phyloP scores from a whole-genome alignment of 148 eudicot species.

The Linanthus parryae region DNA sequence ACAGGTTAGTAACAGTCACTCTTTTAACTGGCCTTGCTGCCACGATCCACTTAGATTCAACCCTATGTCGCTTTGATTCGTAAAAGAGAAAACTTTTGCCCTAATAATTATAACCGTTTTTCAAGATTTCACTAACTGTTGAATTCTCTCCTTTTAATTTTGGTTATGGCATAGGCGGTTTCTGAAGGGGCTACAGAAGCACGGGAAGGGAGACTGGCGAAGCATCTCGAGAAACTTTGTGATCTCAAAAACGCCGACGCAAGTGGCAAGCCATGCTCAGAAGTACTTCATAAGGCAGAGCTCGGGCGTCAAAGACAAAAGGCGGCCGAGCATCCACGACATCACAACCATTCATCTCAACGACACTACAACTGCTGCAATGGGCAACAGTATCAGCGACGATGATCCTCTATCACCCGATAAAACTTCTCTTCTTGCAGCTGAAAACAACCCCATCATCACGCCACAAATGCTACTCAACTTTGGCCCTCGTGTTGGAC shows the following conservation, averaged over 20 bases:
- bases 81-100: not conserved
- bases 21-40: not conserved
- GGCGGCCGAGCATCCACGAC: conserved; percentile 91
- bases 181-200: conserved; percentile 71
- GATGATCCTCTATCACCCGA: conserved; percentile 11
- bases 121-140: not conserved
- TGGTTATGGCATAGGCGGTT: conserved; percentile 43
- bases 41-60: not conserved
- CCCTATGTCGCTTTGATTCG: not conserved
- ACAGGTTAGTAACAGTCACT: conserved; percentile 39
- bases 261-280: conserved; percentile 99
- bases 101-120: not conserved
- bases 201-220: conserved; percentile 97
- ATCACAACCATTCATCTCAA: conserved; percentile 64
- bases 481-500: conserved; percentile 29
- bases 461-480: conserved; percentile 35
- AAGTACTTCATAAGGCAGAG: conserved; percentile 78
- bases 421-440: conserved; percentile 17
- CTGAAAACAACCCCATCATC: conserved; percentile 15
- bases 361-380: not conserved
- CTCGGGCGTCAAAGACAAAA: conserved; percentile 71
- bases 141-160: not conserved
- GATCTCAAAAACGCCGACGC: conserved; percentile 74
- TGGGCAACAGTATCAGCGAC: conserved; percentile 1
- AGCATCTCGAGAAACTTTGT: conserved; percentile 87